Evolutionary conservation across 2,329 filamentous ascomycete genomes (phyloP), one percentile per base, ranked within the genome.

Genomic region (Aureobasidium sp.): DNA sequence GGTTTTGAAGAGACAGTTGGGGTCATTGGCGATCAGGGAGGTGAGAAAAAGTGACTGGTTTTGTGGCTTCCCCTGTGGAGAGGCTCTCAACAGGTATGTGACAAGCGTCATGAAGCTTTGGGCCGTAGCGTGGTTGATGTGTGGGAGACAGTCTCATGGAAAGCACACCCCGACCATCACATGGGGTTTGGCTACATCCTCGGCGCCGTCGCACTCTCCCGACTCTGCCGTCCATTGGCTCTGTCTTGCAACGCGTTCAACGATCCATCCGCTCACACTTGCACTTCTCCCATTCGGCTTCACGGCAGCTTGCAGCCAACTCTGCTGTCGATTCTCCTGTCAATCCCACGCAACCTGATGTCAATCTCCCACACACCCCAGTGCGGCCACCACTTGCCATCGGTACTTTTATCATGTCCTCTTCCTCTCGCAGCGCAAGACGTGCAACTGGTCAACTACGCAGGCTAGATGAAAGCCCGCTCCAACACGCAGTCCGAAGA

Each of bases 331-430:
- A n/a, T 38, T 14, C 14, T 29, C 34, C 32, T n/a, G 22, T 17
- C 22, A 7, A 24, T 10, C 17, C 45, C 25, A 16, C 7, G 19
- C 2, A 14, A 8, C 7, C 45, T 7, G 17, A 6, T 14, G 24
- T 25, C 32, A 16, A 10, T 25, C 45, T 3, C 29, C 16, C 22
- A 19, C 11, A 29, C 22, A 38, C 16, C 6, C 16, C 12, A 2
- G 16, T 49, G 27, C 34, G 22, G 16, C 32, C 27, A 11, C 32
- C 45, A 3, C 21, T 38, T 24, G 34, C 32, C 24, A 29, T 49
- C 24, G 45, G 24, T 16, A 49, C 45, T 17, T 38, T 38, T 16
- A 16, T 49, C 45, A 49, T 49, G 45, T 49, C 45, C 19, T 49
- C 45, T 16, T 19, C 6, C 16, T n/a, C n/a, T n/a, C 24, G 35